Percentiles rank a stretch among this genome's conserved stretches.
These are phyloP conservation scores for Ustilago vetiveriae DNA, from an alignment of 1,284 basidiomycete genomes.

Conservation along the genomic window DNA sequence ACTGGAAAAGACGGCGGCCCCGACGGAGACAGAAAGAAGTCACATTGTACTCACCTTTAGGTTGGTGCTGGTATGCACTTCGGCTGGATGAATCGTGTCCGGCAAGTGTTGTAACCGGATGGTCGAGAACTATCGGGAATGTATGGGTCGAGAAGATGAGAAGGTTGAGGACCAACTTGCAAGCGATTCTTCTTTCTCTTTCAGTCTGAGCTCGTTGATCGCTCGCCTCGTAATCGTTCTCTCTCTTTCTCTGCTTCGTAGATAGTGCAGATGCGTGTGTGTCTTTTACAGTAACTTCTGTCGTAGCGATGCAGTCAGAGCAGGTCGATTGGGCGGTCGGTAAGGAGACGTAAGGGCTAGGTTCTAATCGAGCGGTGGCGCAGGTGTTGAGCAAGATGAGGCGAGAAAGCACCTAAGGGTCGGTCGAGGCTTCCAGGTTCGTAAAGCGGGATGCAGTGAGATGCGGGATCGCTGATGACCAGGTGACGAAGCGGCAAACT, in stretches of 20 bases:
- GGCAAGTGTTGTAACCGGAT: neutral
- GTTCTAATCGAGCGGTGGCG: neutral
- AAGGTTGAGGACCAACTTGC: neutral
- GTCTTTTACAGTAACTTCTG: neutral
- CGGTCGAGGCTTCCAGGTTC: slow-evolving; percentile 9
- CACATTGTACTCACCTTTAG: slow-evolving; percentile 7
- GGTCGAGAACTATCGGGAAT: neutral
- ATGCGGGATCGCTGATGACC: too few relatives aligned
- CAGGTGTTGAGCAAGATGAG: too few relatives aligned
- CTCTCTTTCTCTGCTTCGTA: slow-evolving; percentile 11
- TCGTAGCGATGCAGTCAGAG: slow-evolving; percentile 2
- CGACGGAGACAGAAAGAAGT: neutral
- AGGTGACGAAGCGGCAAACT: slow-evolving; percentile 5
- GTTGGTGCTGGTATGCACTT: too few relatives aligned
- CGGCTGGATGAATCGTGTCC: neutral
- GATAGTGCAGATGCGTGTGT: slow-evolving; percentile 1
- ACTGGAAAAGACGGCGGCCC: neutral
- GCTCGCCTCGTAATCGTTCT: neutral
- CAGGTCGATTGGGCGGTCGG: slow-evolving; percentile 2
- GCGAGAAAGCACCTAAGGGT: too few relatives aligned
- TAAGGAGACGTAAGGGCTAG: too few relatives aligned
- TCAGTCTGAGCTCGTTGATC: too few relatives aligned
- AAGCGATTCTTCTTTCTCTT: neutral
- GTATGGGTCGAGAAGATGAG: slow-evolving; percentile 1
- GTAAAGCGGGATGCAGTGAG: too few relatives aligned